Conservation (phyloP, 139 green algal genomes). For the Desmodesmus armatus region DNA sequence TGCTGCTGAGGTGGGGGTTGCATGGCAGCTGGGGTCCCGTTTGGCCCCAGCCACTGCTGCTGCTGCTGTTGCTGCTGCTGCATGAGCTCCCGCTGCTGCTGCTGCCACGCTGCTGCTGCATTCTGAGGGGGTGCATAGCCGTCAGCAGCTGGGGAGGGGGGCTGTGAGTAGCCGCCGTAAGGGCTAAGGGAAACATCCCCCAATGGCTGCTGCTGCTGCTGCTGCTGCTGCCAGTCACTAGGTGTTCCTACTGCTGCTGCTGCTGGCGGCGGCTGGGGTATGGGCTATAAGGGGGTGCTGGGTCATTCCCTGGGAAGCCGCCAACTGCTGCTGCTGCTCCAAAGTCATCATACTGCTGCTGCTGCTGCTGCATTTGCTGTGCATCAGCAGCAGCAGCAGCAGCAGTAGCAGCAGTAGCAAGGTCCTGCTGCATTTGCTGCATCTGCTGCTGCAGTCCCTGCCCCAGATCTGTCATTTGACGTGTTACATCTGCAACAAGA, state of each 20-base stretch:
- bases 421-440: conserved; percentile 20
- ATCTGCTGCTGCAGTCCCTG: neutral
- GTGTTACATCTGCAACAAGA: conserved; percentile 16
- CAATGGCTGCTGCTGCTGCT: conserved; percentile 20
- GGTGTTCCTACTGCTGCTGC: conserved; percentile 21
- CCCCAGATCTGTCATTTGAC: neutral
- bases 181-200: neutral
- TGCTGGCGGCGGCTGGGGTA: too few species aligned
- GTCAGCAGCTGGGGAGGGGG: neutral
- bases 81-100: neutral
- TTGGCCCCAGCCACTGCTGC: too few species aligned
- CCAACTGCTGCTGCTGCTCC: neutral
- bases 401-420: neutral
- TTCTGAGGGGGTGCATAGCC: too few species aligned
- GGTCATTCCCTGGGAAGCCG: too few species aligned
- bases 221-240: neutral
- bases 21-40: too few species aligned
- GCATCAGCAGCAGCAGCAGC: conserved; percentile 15
- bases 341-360: neutral
- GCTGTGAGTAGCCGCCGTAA: neutral
- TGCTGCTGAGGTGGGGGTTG: too few species aligned
- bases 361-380: neutral
- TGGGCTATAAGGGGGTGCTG: neutral
- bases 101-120: neutral
- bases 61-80: neutral